Base-by-base conservation (phyloP, 148 eudicot genomes). In the Arctostaphylos glauca region DNA sequence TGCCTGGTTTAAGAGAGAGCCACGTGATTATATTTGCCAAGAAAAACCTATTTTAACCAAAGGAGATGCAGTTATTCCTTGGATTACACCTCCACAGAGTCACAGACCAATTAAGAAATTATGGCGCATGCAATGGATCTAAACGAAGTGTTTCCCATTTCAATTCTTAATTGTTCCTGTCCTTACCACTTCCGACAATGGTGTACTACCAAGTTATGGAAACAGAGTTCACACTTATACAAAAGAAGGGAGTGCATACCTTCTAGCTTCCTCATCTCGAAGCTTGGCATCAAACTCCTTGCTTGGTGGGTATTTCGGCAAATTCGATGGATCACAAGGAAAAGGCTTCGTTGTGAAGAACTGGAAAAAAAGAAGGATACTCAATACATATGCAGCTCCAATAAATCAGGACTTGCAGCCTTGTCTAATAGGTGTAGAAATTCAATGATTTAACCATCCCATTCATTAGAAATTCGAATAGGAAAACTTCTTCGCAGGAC, bases 271-370 rank as follows among this genome's bases (percentile, higher is more conserved):
- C 81, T 92, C 92, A 53, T 88, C 93, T 77, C 91, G 91, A 62
- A 89, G 76, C 82, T 90, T 92, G 62, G 88, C 90, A 87, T 92
- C 93, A 81, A 87, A 84, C 80, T 92, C 95, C 85, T 92, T 92
- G 87, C 92, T 88, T 67, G 95, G 95, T 56, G 91, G 93, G 84
- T 92, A 92, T 85, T 92, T 92, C 74, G 95, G 95, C 84, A 92
- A 85, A 85, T 78, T 83, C 85, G 93, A 91, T 50, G 91, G 91
- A 84, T 92, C 92, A 80, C 93, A 92, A 43, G 95, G 92, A 87
- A 91, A 87, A 85, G 95, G 95, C 87, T 88, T 84, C 74, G 87
- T 87, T 21, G 87, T 87, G 82, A 92, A 92, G 82, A 87, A 92
- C 95, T 92, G 89, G 18, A 85, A 78, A 79, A 44, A 76, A 38